Base-by-base conservation (phyloP, 1,284 basidiomycete genomes). In the Ceratobasidium sp. region DNA sequence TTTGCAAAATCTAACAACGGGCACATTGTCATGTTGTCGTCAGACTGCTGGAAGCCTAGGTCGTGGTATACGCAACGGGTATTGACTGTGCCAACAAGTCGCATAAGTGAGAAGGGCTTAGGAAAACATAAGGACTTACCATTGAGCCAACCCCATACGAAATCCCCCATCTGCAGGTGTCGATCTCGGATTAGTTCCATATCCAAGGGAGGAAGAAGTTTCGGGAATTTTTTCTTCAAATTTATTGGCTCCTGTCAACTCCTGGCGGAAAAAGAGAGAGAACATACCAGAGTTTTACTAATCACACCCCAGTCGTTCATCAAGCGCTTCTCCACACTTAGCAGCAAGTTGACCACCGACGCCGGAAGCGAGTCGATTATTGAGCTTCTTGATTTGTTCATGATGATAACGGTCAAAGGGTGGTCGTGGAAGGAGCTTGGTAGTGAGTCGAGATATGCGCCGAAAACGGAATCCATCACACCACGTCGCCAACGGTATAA, bases 1-100 rank as follows among this genome's bases (percentile, higher is more conserved):
- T 97, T 96, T 20, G 93, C 93, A 79, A 96, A 92, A 83, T 97
- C 95, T 51, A 96, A 86, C 64, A 96, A 85, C 7, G 95, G 95
- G 79, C 93, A 94, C 79, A 97, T 87, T 0, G 94, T 92, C 79
- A 95, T 84, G 81, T 97, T 96, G 81, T 94, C 88, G 15, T 69
- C 68, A 80, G 88, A 84, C 28, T 84, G 85, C 3, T 84, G 82
- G 23, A 85, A 82, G 76, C 88, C 88, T n/a, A 95, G 83, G 56
- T 90, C 90, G 80, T 93, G 88, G 82, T 93, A 94, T 28, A 96
- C 89, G 81, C 92, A 94, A 76, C 95, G 89, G 6, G 95, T 96
- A 82, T 97, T 97, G 77, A 96, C 94, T 96, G 80, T 5, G 63
- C 75, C 71, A 39, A 54, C 63, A 28, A 45, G 78, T 60, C 51